Conservation (phyloP, 768 basidiomycete genomes). For the Tulasnella sp. region DNA sequence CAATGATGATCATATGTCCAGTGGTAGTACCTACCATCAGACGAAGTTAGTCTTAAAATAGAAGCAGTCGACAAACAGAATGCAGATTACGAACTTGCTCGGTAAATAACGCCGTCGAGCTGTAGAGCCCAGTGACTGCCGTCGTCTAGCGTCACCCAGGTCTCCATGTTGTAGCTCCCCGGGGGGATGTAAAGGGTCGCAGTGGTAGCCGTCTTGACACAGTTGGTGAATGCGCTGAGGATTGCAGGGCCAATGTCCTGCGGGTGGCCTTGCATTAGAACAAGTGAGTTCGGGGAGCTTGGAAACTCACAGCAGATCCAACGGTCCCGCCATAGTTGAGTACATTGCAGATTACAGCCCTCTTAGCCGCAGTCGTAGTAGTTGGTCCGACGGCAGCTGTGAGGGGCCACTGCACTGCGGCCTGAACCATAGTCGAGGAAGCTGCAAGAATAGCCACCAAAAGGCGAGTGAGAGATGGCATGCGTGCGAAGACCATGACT, state of each 20-base stretch:
- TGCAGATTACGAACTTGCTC: constrained; percentile 18
- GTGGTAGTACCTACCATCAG: constrained; percentile 17
- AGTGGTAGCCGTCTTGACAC: constrained; percentile 23
- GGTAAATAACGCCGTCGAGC: constrained; percentile 27
- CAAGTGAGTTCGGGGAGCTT: background rate
- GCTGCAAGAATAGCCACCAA: background rate
- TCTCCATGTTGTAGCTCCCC: constrained; percentile 26
- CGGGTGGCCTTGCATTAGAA: too few species aligned
- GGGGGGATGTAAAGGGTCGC: constrained; percentile 23
- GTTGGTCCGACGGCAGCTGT: constrained; percentile 1
- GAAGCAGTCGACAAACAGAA: background rate
- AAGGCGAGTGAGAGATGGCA: background rate
- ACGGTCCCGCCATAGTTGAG: constrained; percentile 26
- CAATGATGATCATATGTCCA: constrained; percentile 27
- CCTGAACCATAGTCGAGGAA: background rate
- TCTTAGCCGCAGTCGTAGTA: constrained; percentile 2
- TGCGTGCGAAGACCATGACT: too few species aligned
- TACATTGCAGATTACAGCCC: constrained; percentile 24
- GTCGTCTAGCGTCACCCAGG: constrained; percentile 25
- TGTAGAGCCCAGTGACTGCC: constrained; percentile 26
- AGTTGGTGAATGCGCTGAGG: constrained; percentile 25
- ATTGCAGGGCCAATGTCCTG: constrained; percentile 28
- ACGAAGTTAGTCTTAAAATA: background rate
- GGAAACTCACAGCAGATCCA: constrained; percentile 22
- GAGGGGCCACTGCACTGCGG: background rate